Evolutionary conservation across 2,329 filamentous ascomycete species (phyloP).

Genomic region (Phaeoacremonium minimum): DNA sequence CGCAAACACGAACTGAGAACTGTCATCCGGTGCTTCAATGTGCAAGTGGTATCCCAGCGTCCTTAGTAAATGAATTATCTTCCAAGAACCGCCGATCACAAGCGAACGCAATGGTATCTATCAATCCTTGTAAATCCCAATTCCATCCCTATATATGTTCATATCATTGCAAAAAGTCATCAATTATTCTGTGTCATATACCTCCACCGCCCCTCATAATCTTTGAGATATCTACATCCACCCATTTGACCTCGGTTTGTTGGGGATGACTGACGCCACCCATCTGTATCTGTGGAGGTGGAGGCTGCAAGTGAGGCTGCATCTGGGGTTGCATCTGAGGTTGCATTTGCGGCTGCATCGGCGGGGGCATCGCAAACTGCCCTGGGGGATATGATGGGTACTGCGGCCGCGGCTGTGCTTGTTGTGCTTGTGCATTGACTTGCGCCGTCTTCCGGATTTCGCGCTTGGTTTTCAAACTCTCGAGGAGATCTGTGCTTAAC

Average conservation of each 20-base stretch:
- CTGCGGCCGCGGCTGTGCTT: constrained; percentile 1
- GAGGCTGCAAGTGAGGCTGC: constrained; percentile 5
- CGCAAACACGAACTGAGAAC: too few species aligned
- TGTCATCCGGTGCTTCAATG: too few species aligned
- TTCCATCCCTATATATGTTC: too few species aligned
- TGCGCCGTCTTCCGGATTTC: constrained; percentile 25
- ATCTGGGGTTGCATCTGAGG: constrained; percentile 3
- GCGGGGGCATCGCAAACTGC: constrained; percentile 6
- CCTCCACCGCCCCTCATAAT: constrained; percentile 30
- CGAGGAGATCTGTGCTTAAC: constrained; percentile 38
- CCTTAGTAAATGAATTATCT: too few species aligned
- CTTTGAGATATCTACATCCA: constrained; percentile 36
- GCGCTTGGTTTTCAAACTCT: constrained; percentile 32
- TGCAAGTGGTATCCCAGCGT: too few species aligned
- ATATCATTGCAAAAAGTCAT: too few species aligned
- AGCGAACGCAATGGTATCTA: too few species aligned
- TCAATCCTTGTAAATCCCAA: too few species aligned
- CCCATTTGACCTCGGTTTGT: constrained; percentile 32
- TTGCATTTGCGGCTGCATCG: constrained; percentile 7
- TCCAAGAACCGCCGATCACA: too few species aligned
- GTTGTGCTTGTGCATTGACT: constrained; percentile 16
- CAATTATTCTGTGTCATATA: too few species aligned
- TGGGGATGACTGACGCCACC: constrained; percentile 19
- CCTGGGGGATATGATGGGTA: constrained; percentile 4
- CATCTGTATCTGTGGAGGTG: constrained; percentile 14